These are phyloP conservation scores for Cinchona pubescens DNA, from an alignment of 257 asterid genomes.

Conservation along the genomic window DNA sequence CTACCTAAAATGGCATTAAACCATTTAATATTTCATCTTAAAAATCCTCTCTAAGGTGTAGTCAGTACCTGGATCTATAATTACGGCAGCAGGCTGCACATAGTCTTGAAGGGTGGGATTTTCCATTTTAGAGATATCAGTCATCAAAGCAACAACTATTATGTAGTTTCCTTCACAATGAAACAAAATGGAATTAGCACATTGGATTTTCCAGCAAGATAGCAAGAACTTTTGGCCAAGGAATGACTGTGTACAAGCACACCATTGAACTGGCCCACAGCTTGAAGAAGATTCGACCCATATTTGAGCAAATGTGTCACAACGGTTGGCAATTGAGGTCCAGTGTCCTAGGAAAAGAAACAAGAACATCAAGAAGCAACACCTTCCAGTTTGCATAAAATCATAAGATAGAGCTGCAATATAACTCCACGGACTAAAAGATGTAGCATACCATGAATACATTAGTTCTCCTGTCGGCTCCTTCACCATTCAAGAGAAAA, in stretches of 20 bases:
- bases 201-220: neutral
- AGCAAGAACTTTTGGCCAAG: conserved; percentile 8
- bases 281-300: conserved; percentile 91
- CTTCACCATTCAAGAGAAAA: conserved; percentile 83
- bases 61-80: conserved; percentile 77
- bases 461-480: conserved; percentile 68
- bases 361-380: neutral
- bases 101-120: conserved; percentile 51
- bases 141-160: conserved; percentile 65
- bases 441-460: conserved; percentile 47
- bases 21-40: neutral
- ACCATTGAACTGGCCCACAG: conserved; percentile 88
- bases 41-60: neutral
- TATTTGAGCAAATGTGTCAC: conserved; percentile 64
- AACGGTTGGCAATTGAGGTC: conserved; percentile 75
- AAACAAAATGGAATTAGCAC: conserved; percentile 6
- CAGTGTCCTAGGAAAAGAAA: conserved; percentile 58
- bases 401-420: neutral
- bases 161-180: conserved; percentile 67
- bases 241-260: conserved; percentile 19
- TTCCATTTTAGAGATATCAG: conserved; percentile 45
- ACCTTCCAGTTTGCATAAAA: conserved; percentile 2
- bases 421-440: conserved; percentile 4
- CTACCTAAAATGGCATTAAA: neutral
- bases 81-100: conserved; percentile 56